Evolutionary conservation across 2,329 filamentous ascomycete genomes (phyloP).

Genomic region (Aspergillaceae sp.): DNA sequence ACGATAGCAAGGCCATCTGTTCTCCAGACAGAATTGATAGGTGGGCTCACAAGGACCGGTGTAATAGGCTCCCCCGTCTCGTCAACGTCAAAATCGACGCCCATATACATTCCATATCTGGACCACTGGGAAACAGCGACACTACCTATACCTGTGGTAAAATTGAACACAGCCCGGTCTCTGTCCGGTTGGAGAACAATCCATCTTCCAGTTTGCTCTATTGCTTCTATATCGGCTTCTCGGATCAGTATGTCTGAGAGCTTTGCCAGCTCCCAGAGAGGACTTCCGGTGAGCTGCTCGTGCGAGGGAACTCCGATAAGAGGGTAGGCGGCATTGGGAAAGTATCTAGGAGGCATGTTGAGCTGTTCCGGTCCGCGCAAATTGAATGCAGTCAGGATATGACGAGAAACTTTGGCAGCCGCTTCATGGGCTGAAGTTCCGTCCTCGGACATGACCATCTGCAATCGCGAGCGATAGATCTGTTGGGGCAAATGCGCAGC

Average conservation of each 20-base stretch:
- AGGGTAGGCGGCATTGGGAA: not conserved
- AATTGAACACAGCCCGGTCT: not conserved
- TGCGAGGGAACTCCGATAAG: not conserved
- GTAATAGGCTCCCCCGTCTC: not conserved
- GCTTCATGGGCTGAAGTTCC: not conserved
- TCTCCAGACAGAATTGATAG: not conserved
- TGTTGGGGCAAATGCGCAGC: not conserved
- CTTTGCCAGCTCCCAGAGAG: not conserved
- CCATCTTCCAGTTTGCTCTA: not conserved
- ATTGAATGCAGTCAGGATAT: not conserved
- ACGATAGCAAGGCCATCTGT: not conserved
- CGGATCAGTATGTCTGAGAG: not conserved
- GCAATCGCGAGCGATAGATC: not conserved
- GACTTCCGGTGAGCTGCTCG: not conserved
- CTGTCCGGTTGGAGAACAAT: not conserved
- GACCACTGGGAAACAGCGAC: not conserved
- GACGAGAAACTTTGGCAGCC: not conserved
- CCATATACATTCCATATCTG: not conserved
- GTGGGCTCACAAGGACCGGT: not conserved
- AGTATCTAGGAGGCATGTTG: not conserved
- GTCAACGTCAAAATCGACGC: not conserved
- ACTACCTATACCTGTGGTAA: not conserved
- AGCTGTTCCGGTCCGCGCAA: not conserved
- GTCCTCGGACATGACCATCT: not conserved
- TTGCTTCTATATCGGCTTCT: not conserved